A percentile compares a stretch with the other conserved stretches of the same genome.
These are phyloP conservation scores for Clarireedia hainanense DNA, from an alignment of 2,329 filamentous ascomycete genomes.

Conservation along the genomic window DNA sequence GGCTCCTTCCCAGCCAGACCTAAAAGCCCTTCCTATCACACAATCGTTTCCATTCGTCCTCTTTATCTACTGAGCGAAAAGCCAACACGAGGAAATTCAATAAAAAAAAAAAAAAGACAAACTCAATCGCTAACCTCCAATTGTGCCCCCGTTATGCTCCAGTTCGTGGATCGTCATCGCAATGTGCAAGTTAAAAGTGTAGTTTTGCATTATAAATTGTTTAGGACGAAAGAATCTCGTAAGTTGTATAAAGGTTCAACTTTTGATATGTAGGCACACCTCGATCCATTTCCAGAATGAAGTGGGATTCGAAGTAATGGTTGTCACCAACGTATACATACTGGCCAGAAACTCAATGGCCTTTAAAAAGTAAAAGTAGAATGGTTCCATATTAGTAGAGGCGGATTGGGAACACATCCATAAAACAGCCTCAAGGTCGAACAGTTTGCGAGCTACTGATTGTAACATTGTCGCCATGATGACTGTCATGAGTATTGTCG, in stretches of 20 bases:
- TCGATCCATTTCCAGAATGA: not conserved
- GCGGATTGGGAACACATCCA: not conserved
- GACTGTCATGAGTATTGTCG: not conserved
- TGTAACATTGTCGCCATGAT: not conserved
- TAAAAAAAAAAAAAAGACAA: constrained; percentile 10
- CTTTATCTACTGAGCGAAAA: not conserved
- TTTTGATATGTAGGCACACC: not conserved
- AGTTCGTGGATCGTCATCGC: constrained; percentile 10
- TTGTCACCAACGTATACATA: not conserved
- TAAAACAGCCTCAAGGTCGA: not conserved
- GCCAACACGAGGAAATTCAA: not conserved
- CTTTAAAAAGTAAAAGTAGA: constrained; percentile 1
- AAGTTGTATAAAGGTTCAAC: not conserved
- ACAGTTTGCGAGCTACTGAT: not conserved
- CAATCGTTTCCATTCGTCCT: not conserved
- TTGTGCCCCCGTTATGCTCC: constrained; percentile 22
- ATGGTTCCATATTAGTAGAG: constrained; percentile 9
- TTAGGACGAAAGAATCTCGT: not conserved
- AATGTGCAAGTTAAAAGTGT: not conserved
- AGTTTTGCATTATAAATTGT: constrained; percentile 7
- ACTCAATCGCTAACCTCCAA: constrained; percentile 21
- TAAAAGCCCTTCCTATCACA: not conserved
- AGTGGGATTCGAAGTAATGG: not conserved
- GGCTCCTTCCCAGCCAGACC: not conserved
- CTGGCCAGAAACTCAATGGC: not conserved